phyloP scores from a whole-genome alignment of 202 grass and related monocot genomes.

The Sporobolus alterniflorus region DNA sequence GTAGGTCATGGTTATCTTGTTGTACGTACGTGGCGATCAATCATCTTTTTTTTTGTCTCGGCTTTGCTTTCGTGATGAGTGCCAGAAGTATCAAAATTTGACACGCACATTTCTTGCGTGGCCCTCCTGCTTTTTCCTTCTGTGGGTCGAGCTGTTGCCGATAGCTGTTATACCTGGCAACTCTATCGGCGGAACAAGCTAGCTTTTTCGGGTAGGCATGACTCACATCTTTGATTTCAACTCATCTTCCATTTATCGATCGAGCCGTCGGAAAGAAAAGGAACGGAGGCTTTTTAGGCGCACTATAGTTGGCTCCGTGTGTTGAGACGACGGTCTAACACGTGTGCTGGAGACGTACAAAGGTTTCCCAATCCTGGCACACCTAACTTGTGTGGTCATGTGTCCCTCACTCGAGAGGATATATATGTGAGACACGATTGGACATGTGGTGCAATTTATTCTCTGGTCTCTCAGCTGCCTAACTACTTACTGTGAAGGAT shows the following conservation, averaged over 20 bases:
- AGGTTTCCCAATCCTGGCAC: background rate
- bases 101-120: constrained; percentile 41
- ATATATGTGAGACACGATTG: constrained; percentile 27
- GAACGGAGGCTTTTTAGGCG: constrained; percentile 29
- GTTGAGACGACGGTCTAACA: constrained; percentile 29
- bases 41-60: constrained; percentile 1
- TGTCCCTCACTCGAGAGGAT: background rate
- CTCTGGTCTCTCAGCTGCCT: background rate
- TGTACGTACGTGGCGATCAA: constrained; percentile 10
- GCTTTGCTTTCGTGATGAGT: constrained; percentile 48
- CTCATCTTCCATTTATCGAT: constrained; percentile 45
- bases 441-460: background rate
- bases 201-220: constrained; percentile 41
- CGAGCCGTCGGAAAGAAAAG: background rate
- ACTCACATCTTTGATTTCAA: constrained; percentile 43
- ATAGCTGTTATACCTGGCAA: constrained; percentile 38
- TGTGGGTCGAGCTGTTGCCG: constrained; percentile 2
- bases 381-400: constrained; percentile 35
- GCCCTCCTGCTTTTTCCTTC: background rate
- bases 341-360: constrained; percentile 23
- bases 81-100: constrained; percentile 59
- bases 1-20: constrained; percentile 13
- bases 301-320: constrained; percentile 16
- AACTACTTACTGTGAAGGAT: background rate
- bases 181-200: background rate